These are phyloP conservation scores for Corrigiola litoralis DNA, from an alignment of 179 eudicot genomes.

Conservation along the genomic window DNA sequence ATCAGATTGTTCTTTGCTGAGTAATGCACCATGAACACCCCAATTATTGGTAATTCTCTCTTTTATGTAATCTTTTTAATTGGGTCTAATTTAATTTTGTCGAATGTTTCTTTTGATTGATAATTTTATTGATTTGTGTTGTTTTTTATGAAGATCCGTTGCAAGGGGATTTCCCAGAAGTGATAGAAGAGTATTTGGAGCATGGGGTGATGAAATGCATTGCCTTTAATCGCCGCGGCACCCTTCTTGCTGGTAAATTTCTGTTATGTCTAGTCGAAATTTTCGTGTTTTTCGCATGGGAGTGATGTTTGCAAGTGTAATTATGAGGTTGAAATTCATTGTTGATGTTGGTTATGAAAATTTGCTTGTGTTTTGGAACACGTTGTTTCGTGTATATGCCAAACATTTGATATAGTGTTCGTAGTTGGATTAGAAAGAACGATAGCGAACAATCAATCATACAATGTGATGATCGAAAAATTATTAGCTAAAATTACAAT, in stretches of 20 bases:
- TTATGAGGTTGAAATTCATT: background rate
- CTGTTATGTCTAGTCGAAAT: background rate
- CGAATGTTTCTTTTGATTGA: background rate
- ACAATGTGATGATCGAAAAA: too few species aligned
- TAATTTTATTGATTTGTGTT: background rate
- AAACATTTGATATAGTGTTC: background rate
- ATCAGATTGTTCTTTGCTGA: background rate
- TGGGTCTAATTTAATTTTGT: background rate
- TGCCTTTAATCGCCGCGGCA: slow-evolving; percentile 95
- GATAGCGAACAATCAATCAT: too few species aligned
- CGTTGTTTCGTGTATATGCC: background rate
- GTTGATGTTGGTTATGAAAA: background rate
- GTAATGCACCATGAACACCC: slow-evolving; percentile 14
- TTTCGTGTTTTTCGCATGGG: background rate
- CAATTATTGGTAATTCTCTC: slow-evolving; percentile 3
- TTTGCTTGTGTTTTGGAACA: too few species aligned
- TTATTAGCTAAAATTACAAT: too few species aligned
- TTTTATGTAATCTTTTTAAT: background rate
- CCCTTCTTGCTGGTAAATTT: slow-evolving; percentile 87
- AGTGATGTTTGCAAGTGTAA: background rate
- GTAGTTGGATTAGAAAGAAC: too few species aligned
- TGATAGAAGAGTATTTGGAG: slow-evolving; percentile 91
- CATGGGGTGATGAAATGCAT: slow-evolving; percentile 89
- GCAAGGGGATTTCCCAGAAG: slow-evolving; percentile 97
- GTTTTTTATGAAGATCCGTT: slow-evolving; percentile 56